Conservation (phyloP, 2,329 filamentous ascomycete species). For the Phaeosphaeria sp. region DNA sequence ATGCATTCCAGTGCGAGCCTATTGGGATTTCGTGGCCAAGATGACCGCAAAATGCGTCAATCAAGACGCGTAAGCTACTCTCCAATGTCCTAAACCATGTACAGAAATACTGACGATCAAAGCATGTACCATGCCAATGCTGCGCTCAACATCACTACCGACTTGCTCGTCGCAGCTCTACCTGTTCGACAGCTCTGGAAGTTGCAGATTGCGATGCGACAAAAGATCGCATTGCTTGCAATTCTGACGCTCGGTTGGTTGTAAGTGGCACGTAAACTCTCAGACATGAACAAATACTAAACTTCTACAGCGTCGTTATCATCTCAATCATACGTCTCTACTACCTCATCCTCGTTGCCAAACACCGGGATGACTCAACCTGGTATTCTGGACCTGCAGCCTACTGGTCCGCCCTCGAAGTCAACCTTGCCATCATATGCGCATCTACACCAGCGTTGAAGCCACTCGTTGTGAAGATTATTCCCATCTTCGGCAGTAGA, state of each 20-base stretch:
- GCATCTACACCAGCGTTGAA: constrained; percentile 32
- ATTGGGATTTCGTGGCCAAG: constrained; percentile 15
- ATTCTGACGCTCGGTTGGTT: constrained; percentile 33
- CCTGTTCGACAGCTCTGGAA: constrained; percentile 25
- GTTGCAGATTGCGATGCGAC: constrained; percentile 19
- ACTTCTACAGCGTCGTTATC: not conserved
- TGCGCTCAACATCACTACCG: constrained; percentile 22
- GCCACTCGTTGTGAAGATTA: constrained; percentile 21
- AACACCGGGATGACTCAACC: constrained; percentile 22
- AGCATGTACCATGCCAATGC: constrained; percentile 25
- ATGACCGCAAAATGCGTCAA: constrained; percentile 9
- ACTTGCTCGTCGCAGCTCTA: constrained; percentile 24
- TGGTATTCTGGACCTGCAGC: constrained; percentile 26
- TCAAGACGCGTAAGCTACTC: constrained; percentile 5
- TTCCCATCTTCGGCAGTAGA: constrained; percentile 15
- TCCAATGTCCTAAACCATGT: not conserved
- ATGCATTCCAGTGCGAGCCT: constrained; percentile 27
- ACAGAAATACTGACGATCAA: not conserved
- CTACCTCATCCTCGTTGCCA: constrained; percentile 14
- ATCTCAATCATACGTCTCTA: constrained; percentile 30
- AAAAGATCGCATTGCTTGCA: constrained; percentile 23
- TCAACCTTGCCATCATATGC: constrained; percentile 34
- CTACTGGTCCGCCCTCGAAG: constrained; percentile 33
- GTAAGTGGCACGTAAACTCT: not conserved
- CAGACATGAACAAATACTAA: constrained; percentile 17